phyloP scores from a whole-genome alignment of 176 grass and related monocot species.

The Thalia dealbata region DNA sequence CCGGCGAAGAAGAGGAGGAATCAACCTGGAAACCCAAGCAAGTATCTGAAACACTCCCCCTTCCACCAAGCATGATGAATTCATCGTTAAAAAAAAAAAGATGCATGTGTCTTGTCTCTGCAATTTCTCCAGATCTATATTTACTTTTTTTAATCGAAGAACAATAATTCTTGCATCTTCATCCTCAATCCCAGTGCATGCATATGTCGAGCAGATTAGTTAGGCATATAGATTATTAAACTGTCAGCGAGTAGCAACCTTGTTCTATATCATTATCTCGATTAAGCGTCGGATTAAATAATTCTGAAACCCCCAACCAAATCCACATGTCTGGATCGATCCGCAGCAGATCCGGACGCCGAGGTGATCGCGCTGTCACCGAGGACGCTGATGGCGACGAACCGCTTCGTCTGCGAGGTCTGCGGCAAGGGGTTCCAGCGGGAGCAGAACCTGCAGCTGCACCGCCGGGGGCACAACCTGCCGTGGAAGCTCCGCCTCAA shows the following conservation, averaged over 20 bases:
- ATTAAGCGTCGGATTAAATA: neutral
- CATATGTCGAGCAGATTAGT: neutral
- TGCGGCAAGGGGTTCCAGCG: conserved; percentile 97
- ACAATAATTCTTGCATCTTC: neutral
- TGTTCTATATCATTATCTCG: neutral
- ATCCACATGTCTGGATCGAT: neutral
- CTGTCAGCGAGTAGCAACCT: neutral
- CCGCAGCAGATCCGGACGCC: conserved; percentile 62
- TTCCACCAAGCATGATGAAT: neutral
- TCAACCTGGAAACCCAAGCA: conserved; percentile 66
- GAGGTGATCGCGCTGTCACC: conserved; percentile 97
- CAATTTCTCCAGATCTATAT: too few relatives aligned
- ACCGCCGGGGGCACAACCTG: conserved; percentile 91
- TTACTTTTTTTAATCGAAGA: neutral
- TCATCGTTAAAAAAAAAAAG: too few relatives aligned
- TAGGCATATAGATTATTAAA: neutral
- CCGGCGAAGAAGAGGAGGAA: conserved; percentile 92
- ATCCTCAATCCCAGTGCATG: neutral
- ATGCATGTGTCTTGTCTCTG: too few relatives aligned
- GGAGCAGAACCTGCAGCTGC: conserved; percentile 97
- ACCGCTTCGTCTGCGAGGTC: conserved; percentile 96
- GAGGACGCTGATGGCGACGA: conserved; percentile 84
- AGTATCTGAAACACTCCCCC: conserved; percentile 9
- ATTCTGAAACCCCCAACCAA: neutral
- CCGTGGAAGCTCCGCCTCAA: conserved; percentile 98